phyloP scores from a whole-genome alignment of 345 rosid species.

The Anastatica hierochuntica region DNA sequence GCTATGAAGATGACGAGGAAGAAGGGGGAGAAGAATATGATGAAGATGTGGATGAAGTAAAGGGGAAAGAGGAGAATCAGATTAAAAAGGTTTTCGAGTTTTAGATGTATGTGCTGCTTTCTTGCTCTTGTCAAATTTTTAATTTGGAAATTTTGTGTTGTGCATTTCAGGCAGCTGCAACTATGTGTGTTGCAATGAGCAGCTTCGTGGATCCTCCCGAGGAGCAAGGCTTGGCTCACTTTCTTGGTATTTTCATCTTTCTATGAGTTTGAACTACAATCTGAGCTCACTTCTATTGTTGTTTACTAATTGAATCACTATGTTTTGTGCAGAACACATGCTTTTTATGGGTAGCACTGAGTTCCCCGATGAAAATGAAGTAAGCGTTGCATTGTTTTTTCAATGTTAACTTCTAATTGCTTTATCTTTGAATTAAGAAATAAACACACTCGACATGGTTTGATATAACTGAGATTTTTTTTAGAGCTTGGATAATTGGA shows the following conservation, averaged over 20 bases:
- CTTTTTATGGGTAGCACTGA: constrained; percentile 96
- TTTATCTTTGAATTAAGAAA: background rate
- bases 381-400: constrained; percentile 25
- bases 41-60: constrained; percentile 18
- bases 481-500: too few species aligned
- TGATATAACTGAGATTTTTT: background rate
- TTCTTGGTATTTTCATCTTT: constrained; percentile 51
- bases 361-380: constrained; percentile 97
- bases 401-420: background rate
- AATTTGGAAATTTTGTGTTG: background rate
- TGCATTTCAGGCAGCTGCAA: constrained; percentile 79
- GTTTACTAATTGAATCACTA: background rate
- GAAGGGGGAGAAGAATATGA: constrained; percentile 11
- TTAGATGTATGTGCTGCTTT: background rate
- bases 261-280: background rate
- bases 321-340: constrained; percentile 69
- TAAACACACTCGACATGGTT: background rate
- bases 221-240: constrained; percentile 97
- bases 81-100: constrained; percentile 49
- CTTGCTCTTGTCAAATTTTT: background rate
- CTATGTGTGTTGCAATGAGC: constrained; percentile 95
- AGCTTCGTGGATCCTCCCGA: constrained; percentile 92
- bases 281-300: background rate
- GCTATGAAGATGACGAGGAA: constrained; percentile 29
- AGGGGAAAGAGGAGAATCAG: constrained; percentile 36